Conservation (phyloP, 345 rosid genomes). For the Eucalyptus cloeziana region DNA sequence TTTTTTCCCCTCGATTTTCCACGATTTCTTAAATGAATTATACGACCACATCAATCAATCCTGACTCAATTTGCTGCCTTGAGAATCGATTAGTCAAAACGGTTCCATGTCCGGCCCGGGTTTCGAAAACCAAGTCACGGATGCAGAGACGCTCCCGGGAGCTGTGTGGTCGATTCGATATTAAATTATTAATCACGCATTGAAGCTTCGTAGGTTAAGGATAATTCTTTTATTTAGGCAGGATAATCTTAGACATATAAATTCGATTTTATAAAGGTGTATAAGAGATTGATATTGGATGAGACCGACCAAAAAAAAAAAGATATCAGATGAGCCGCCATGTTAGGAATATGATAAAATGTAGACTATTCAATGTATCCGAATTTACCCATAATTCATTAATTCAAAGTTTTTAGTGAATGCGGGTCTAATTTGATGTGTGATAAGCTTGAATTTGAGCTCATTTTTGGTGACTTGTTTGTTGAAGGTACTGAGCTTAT, state of each 20-base stretch:
- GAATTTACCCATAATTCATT: background rate
- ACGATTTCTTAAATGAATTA: background rate
- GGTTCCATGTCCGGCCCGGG: background rate
- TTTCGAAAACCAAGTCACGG: background rate
- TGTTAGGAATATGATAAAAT: background rate
- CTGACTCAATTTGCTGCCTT: background rate
- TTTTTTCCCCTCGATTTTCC: background rate
- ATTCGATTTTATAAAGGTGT: background rate
- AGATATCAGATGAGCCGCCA: accelerated
- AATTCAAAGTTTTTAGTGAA: background rate
- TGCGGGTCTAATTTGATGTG: background rate
- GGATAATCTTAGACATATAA: background rate
- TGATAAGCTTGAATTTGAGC: background rate
- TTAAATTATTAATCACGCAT: background rate
- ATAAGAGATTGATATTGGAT: background rate
- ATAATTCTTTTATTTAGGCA: background rate
- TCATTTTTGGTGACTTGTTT: background rate
- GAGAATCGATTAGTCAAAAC: background rate
- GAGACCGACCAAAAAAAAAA: too few relatives aligned
- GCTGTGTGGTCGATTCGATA: background rate
- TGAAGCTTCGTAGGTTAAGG: background rate
- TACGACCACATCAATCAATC: background rate
- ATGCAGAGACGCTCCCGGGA: background rate
- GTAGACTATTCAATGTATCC: accelerated
- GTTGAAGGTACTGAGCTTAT: background rate